Percentiles rank a stretch among this genome's conserved stretches.
phyloP scores from a whole-genome alignment of 345 rosid species.

The Bruguiera gymnorhiza region DNA sequence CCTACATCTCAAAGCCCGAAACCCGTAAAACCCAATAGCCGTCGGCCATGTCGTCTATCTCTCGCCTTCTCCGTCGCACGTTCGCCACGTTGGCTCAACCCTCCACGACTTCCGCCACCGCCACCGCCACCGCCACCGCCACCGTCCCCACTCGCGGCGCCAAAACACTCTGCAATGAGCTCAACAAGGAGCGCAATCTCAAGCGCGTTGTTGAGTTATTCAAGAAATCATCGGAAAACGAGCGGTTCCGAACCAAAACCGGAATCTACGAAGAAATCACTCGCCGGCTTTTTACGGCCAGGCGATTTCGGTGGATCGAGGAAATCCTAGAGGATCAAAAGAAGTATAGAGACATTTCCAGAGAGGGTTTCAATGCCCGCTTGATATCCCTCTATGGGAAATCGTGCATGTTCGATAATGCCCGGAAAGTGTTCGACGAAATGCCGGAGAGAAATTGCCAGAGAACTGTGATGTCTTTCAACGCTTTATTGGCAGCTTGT shows the following conservation, averaged over 20 bases:
- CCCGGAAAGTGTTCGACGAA: constrained; percentile 70
- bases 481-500: constrained; percentile 56
- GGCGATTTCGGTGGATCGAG: constrained; percentile 41
- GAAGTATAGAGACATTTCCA: constrained; percentile 48
- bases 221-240: constrained; percentile 43
- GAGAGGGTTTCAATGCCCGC: constrained; percentile 64
- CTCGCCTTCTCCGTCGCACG: too few relatives aligned
- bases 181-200: constrained; percentile 56
- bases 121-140: constrained; percentile 26
- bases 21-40: too few relatives aligned
- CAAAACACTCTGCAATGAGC: constrained; percentile 23
- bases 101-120: constrained; percentile 15
- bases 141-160: background rate
- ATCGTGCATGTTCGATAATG: constrained; percentile 59
- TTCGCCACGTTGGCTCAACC: too few relatives aligned
- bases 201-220: constrained; percentile 57
- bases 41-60: too few relatives aligned
- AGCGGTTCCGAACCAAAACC: constrained; percentile 49
- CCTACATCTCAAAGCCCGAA: too few relatives aligned
- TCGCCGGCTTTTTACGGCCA: constrained; percentile 61
- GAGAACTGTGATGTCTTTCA: constrained; percentile 59
- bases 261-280: constrained; percentile 44
- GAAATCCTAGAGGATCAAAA: constrained; percentile 71
- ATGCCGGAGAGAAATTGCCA: constrained; percentile 52
- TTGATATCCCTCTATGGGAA: constrained; percentile 46